phyloP scores from a whole-genome alignment of 2,329 filamentous ascomycete species.

The Clarireedia monteithiana region DNA sequence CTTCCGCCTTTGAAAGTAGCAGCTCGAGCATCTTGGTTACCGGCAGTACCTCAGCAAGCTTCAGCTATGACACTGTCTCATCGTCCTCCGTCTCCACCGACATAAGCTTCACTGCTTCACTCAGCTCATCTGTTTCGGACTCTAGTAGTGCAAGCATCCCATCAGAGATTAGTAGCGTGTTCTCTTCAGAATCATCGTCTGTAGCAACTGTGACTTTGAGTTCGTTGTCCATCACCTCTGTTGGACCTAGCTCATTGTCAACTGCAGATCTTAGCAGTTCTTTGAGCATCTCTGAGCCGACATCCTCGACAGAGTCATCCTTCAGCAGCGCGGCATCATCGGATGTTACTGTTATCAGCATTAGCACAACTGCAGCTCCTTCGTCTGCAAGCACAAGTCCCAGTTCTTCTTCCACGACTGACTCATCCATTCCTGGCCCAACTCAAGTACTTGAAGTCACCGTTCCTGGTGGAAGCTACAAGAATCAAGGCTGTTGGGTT shows the following conservation, averaged over 20 bases:
- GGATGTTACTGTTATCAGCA: background rate
- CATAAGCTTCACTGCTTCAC: background rate
- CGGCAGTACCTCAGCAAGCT: background rate
- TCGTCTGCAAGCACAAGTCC: background rate
- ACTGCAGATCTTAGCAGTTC: background rate
- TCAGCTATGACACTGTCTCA: background rate
- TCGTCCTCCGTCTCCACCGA: background rate
- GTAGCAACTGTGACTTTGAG: background rate
- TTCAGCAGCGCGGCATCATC: background rate
- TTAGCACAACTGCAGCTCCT: background rate
- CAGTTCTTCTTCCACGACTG: background rate
- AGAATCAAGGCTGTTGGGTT: background rate
- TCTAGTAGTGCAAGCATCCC: background rate
- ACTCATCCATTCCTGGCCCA: background rate
- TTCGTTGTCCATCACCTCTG: background rate
- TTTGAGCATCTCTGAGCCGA: background rate
- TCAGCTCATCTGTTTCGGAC: background rate
- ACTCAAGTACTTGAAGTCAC: background rate
- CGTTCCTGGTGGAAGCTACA: background rate
- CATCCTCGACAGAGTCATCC: background rate
- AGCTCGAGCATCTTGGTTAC: background rate
- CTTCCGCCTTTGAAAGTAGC: background rate
- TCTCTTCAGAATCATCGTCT: background rate
- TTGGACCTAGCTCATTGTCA: background rate
- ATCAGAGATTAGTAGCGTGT: background rate